Evolutionary conservation across 768 basidiomycete genomes (phyloP), one percentile per base, ranked within the genome.

Genomic region (Postia placenta): DNA sequence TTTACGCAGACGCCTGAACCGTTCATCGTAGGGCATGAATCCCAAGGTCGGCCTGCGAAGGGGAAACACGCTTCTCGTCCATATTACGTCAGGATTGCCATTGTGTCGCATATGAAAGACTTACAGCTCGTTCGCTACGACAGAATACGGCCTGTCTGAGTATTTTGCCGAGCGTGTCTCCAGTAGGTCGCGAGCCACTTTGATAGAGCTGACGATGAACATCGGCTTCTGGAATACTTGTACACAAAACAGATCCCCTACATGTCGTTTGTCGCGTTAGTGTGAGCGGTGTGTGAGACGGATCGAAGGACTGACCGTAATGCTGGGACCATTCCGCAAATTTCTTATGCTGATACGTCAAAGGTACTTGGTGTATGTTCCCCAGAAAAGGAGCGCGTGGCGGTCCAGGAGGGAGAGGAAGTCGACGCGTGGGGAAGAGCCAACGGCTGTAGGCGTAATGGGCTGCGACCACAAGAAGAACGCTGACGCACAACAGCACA

Each of bases 351-450:
- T 60, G 61, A 9, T 56, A 47, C 20, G 56, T 50, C n/a, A 56
- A 38, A 2, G 62, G 57, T 12, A 67, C 43, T 30, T 65, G 61
- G 37, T 62, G 64, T 23, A 64, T 47, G 33, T 67, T 65, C 4
- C 66, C 66, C 22, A 67, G 50, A 24, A 66, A 44, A 0, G 66
- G 66, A 19, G 63, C 47, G 12, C 56, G 48, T 1, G 5, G 49
- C 11, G 65, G 66, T 3, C 66, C 65, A 11, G 66, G 66, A 4
- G 66, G 47, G 36, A 46, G 36, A 46, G 17, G 12, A 38, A 46
- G 33, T 27, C 7, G 30, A 33, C 15, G 30, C 30, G n/a, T n/a
- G n/a, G n/a, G n/a, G n/a, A n/a, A n/a, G n/a, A n/a, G n/a, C n/a
- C n/a, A n/a, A n/a, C n/a, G n/a, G n/a, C n/a, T n/a, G n/a, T n/a